phyloP scores from a whole-genome alignment of 2,329 filamentous ascomycete species.

The Calonectria naviculata region DNA sequence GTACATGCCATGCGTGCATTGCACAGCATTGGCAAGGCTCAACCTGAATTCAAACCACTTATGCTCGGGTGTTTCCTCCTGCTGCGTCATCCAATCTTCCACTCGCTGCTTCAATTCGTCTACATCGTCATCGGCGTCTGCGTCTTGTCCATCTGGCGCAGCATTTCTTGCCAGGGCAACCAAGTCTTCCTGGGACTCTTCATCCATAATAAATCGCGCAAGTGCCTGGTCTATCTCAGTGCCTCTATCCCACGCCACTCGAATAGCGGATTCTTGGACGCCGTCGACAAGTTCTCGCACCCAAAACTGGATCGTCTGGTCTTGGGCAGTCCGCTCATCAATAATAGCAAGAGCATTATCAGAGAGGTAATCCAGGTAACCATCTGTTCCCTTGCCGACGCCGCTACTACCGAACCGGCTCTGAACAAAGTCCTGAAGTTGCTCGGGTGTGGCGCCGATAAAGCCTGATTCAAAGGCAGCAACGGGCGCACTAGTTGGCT shows the following conservation, averaged over 20 bases:
- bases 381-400: neutral
- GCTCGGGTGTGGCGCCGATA: neutral
- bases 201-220: neutral
- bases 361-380: neutral
- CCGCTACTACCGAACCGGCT: neutral
- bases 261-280: conserved; percentile 10
- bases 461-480: neutral
- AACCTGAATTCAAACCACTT: conserved; percentile 7
- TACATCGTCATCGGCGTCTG: neutral
- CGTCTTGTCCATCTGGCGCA: neutral
- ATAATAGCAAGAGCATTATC: neutral
- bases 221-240: neutral
- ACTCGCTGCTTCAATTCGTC: neutral
- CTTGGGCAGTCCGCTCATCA: neutral
- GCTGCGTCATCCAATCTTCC: neutral
- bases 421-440: conserved; percentile 5
- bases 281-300: neutral
- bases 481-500: neutral
- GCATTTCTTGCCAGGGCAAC: neutral
- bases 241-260: neutral
- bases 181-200: neutral
- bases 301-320: neutral
- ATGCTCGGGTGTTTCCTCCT: neutral
- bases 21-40: neutral
- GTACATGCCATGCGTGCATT: neutral